Conservation (phyloP, 805 yeast species). For the Ogataea chonburiensis region DNA sequence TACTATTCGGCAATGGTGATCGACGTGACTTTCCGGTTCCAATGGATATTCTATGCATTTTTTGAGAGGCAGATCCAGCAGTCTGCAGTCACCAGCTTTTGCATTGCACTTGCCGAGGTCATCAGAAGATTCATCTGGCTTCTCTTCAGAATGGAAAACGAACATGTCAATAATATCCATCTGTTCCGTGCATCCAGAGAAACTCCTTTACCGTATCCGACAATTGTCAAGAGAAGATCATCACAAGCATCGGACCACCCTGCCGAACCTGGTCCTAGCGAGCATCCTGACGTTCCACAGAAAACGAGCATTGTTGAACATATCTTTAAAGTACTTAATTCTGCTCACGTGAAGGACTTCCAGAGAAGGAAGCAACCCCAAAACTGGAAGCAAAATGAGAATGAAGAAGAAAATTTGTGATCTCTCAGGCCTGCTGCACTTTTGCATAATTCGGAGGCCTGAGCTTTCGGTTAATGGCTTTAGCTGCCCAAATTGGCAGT, state of each 20-base stretch:
- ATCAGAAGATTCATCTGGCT: slow-evolving; percentile 87
- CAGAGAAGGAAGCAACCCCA: slow-evolving; percentile 54
- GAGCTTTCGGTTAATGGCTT: slow-evolving; percentile 67
- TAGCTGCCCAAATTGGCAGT: slow-evolving; percentile 86
- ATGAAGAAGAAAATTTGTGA: slow-evolving; percentile 31
- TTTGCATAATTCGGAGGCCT: slow-evolving; percentile 97
- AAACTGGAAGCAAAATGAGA: slow-evolving; percentile 27
- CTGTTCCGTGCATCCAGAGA: slow-evolving; percentile 86
- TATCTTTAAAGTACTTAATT: slow-evolving; percentile 56
- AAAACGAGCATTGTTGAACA: slow-evolving; percentile 36
- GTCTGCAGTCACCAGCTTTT: slow-evolving; percentile 81
- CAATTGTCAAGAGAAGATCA: slow-evolving; percentile 22
- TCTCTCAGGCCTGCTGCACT: slow-evolving; percentile 70
- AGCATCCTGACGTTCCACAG: slow-evolving; percentile 1
- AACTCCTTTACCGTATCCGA: slow-evolving; percentile 76
- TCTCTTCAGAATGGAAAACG: slow-evolving; percentile 91
- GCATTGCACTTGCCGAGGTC: slow-evolving; percentile 79
- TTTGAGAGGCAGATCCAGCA: slow-evolving; percentile 79
- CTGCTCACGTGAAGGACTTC: slow-evolving; percentile 84
- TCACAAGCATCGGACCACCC: neutral
- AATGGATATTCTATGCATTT: slow-evolving; percentile 88
- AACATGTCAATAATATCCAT: slow-evolving; percentile 87
- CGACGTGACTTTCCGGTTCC: slow-evolving; percentile 77
- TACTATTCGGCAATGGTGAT: slow-evolving; percentile 74
- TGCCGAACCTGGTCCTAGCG: neutral